phyloP scores from a whole-genome alignment of 2,329 filamentous ascomycete species.

The Xylaria hypoxylon region DNA sequence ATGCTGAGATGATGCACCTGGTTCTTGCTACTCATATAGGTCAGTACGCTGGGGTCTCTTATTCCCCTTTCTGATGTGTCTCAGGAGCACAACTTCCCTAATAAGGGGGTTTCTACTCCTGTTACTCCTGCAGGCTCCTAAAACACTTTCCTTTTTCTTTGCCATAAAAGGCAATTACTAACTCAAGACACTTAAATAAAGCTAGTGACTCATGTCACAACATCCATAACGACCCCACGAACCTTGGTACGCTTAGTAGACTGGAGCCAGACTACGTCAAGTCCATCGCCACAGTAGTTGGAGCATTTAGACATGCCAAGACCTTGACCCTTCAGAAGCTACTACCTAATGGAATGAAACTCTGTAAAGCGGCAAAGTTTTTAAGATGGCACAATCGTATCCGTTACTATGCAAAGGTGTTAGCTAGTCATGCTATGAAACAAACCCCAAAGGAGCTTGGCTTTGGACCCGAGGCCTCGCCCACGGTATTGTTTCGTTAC shows the following conservation, averaged over 20 bases:
- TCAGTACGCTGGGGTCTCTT: too few species aligned
- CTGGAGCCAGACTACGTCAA: neutral
- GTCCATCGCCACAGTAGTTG: neutral
- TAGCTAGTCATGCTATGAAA: neutral
- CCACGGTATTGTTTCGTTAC: conserved; percentile 14
- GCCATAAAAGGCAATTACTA: too few species aligned
- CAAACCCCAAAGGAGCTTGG: neutral
- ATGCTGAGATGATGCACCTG: neutral
- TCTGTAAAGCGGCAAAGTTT: neutral
- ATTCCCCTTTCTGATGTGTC: too few species aligned
- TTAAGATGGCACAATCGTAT: neutral
- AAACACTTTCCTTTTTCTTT: too few species aligned
- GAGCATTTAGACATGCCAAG: neutral
- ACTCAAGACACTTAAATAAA: too few species aligned
- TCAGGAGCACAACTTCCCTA: too few species aligned
- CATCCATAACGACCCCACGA: neutral
- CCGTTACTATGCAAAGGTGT: neutral
- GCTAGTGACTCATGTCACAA: neutral
- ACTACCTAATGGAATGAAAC: neutral
- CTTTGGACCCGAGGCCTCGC: neutral
- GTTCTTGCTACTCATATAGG: neutral
- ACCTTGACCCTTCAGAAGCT: neutral
- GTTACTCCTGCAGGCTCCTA: too few species aligned
- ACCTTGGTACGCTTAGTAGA: neutral
- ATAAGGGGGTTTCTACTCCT: too few species aligned